Base-by-base conservation (phyloP, 768 basidiomycete genomes). In the Boletus bicolor region DNA sequence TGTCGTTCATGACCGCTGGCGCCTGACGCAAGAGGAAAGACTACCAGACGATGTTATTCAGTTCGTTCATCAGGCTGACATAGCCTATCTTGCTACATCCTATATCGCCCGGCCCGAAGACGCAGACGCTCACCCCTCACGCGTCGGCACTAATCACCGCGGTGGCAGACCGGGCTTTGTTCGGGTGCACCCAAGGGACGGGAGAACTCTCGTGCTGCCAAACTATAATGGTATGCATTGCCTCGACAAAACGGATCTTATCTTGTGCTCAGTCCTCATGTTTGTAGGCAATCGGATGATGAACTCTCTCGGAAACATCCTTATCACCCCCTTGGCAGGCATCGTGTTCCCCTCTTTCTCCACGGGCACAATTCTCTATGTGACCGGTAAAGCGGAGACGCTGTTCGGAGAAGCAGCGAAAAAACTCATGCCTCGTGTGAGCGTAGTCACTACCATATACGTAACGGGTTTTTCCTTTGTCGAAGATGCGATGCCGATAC, bases 231-330 rank as follows among this genome's bases (percentile, higher is more conserved):
- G 84, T 66, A n/a, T 44, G 35, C 17, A 17, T 36, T 43, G 19
- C 32, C 43, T 41, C 14, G 19, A 7, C 43, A 43, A 58, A 32
- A 21, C 28, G 3, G 24, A 10, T 1, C 50, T 26, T 51, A 44
- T 56, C 51, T 32, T n/a, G 34, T 7, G 30, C 10, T 4, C 3
- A 19, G 14, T 43, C 7, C 32, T 58, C 38, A 58, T 4, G 19
- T 7, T 15, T 43, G 2, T 43, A 84, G 84, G 84, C 1, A 86
- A 87, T 61, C 76, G 83, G 3, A 69, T 84, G 50, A 77, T 87
- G 79, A 84, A 81, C 19, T 83, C 84, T 15, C 68, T 87, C 12
- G 84, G 85, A 2, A 85, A 86, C 55, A 79, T 85, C 32, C 79
- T 82, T 56, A 74, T 76, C 21, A 83, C 81, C 0, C 80, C 81